Base-by-base conservation (phyloP, 805 yeast genomes). In the Ogataea thermomethanolica region DNA sequence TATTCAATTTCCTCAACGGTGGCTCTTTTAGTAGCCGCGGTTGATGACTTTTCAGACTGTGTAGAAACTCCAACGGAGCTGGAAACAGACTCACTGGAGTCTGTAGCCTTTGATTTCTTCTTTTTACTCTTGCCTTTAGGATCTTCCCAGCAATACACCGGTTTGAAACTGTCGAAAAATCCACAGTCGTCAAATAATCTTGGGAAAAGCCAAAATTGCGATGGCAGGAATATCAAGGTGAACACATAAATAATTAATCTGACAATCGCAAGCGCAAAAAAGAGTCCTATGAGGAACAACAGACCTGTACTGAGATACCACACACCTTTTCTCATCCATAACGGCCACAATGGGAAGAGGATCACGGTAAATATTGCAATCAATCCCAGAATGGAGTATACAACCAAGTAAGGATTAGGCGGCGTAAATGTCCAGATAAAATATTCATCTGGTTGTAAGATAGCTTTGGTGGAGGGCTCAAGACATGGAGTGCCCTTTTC, bases 151-250 rank as follows among this genome's bases (percentile, higher is more conserved):
- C 80, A 93, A 58, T 84, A 93, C n/a, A 82, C 51, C 4, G 99
- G 99, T 50, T 73, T 73, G 69, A 93, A 93, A 69, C 95, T 84
- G 44, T 91, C 98, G 45, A 91, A 58, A 48, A 93, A 84, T 17
- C 97, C 96, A 54, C 95, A 90, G 58, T 93, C 99, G 47, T 82
- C 99, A 65, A 90, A 93, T 58, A 93, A 71, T 59, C 91, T 91
- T 41, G 99, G 99, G 73, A 88, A 91, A 33, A 93, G 61, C 99
- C 99, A 93, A 59, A 93, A 73, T n/a, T 95, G 95, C 30, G 79
- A 78, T 7, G 79, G 76, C 41, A 74, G 66, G 1, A 76, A 63
- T 34, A 81, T 66, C 49, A 75, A 73, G 0, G 89, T 75, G 37
- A 84, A 51, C 20, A 73, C 51, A 53, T 79, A 87, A 20, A 93